A percentile compares a stretch with the other conserved stretches of the same genome.
These are phyloP conservation scores for Lagerstroemia speciosa DNA, from an alignment of 345 rosid species.

Conservation along the genomic window DNA sequence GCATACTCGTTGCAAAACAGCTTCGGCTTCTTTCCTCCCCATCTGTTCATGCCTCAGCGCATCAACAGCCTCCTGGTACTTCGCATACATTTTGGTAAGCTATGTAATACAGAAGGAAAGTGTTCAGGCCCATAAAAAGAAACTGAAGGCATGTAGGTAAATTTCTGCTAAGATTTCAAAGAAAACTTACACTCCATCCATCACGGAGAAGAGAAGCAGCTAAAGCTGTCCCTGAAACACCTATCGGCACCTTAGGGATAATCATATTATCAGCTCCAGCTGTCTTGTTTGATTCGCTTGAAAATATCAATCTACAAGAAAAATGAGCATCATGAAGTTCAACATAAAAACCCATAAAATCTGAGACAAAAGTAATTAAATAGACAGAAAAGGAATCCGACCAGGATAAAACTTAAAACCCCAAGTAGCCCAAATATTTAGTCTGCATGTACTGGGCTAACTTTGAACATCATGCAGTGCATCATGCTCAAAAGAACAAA, in stretches of 20 bases:
- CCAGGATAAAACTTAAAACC: neutral
- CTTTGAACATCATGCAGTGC: neutral
- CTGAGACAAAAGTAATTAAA: no score
- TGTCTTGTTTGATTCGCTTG: constrained; percentile 27
- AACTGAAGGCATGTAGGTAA: no score
- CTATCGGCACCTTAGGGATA: constrained; percentile 72
- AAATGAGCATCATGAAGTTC: constrained; percentile 6
- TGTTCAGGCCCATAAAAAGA: no score
- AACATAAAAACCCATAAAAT: neutral
- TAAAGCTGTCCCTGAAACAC: constrained; percentile 90
- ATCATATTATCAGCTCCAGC: constrained; percentile 35
- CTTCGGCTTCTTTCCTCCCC: constrained; percentile 95
- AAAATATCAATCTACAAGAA: constrained; percentile 29
- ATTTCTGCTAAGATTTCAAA: no score
- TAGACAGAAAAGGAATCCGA: neutral
- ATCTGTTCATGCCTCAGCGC: constrained; percentile 90
- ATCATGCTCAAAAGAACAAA: neutral
- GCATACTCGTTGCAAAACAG: constrained; percentile 73
- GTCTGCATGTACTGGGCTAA: neutral
- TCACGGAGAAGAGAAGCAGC: constrained; percentile 96
- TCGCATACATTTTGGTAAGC: constrained; percentile 90
- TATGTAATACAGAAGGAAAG: constrained; percentile 11
- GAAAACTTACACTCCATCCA: constrained; percentile 99
- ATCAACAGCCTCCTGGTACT: constrained; percentile 97
- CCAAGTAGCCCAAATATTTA: neutral